phyloP scores from a whole-genome alignment of 495 filamentous ascomycete genomes.

The Podospora tetraspora region DNA sequence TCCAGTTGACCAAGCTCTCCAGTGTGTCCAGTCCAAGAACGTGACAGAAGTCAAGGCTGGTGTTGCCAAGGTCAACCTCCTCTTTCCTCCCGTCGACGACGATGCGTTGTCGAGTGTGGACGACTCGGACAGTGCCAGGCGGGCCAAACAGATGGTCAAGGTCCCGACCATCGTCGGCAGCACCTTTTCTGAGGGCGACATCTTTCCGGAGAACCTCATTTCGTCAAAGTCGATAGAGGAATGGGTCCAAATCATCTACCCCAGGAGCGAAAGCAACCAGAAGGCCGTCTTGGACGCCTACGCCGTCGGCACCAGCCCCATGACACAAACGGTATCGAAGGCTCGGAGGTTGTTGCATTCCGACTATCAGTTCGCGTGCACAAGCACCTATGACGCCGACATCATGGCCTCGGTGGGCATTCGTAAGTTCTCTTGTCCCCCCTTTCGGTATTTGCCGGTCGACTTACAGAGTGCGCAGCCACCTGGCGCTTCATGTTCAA shows the following conservation, averaged over 20 bases:
- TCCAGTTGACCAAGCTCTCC: not conserved
- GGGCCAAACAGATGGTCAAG: slow-evolving; percentile 4
- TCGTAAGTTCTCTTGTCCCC: not conserved
- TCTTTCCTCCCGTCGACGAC: slow-evolving; percentile 11
- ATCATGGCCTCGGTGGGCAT: slow-evolving; percentile 1
- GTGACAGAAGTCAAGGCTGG: not conserved
- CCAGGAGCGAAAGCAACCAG: not conserved
- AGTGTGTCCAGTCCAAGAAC: slow-evolving; percentile 4
- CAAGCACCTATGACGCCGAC: slow-evolving; percentile 8
- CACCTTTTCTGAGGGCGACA: slow-evolving; percentile 12
- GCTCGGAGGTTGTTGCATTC: slow-evolving; percentile 4
- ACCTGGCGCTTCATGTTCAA: slow-evolving; percentile 14
- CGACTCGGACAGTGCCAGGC: slow-evolving; percentile 10
- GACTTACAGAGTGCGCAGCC: not conserved
- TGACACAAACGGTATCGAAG: not conserved
- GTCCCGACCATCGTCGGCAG: slow-evolving; percentile 11
- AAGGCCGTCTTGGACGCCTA: not conserved
- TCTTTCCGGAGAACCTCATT: slow-evolving; percentile 4
- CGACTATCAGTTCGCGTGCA: slow-evolving; percentile 14
- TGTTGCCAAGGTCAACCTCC: slow-evolving; percentile 7
- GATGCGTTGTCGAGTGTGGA: slow-evolving; percentile 10
- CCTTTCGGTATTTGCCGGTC: not conserved
- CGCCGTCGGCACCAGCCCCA: not conserved
- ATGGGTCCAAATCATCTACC: slow-evolving; percentile 4
- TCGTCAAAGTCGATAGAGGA: slow-evolving; percentile 4